Base-by-base conservation (phyloP, 768 basidiomycete genomes). In the Termitomyces eurrhizus region DNA sequence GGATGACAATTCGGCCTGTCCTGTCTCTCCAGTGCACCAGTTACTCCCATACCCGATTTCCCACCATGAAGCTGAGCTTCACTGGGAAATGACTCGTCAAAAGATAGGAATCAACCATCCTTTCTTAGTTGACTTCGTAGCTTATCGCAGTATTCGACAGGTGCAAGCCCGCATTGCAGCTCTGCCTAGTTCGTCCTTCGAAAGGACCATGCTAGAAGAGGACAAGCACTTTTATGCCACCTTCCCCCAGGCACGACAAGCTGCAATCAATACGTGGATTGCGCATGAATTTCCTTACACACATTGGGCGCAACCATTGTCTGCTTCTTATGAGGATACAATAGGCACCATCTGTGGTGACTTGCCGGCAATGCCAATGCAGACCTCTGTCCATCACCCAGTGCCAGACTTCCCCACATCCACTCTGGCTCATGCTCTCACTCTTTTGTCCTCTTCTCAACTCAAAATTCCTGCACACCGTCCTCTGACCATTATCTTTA, bases 191-290 rank as follows among this genome's bases (percentile, higher is more conserved):
- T 65, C 58, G 0, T 63, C 58, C 12, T 68, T 66, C 46, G 59
- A 62, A 26, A 60, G 62, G 13, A 62, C 60, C 6, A 58, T 62
- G 60, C 55, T 68, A 21, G 61, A 66, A 46, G 57, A 63, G 33
- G 67, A 21, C 21, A 1, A 21, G 21, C 21, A 1, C 21, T 21
- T 21, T 21, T 21, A 21, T 1, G 21, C 21, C 35, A 61, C 62
- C 14, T 68, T 68, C 21, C 65, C 62, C 2, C 45, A 54, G n/a
- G 67, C 67, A 9, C 48, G 57, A 36, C 49, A 52, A 32, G 52
- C 62, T 4, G 65, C 65, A 24, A 66, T 65, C 56, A 11, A 21
- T 21, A 21, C 21, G 21, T 21, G 21, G 21, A 21, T 21, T 21
- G 21, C 21, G 21, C 21, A 21, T 21, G 21, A 21, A 21, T 21